Base-by-base conservation (phyloP, 2,329 filamentous ascomycete species). In the Penicillium crustosum region DNA sequence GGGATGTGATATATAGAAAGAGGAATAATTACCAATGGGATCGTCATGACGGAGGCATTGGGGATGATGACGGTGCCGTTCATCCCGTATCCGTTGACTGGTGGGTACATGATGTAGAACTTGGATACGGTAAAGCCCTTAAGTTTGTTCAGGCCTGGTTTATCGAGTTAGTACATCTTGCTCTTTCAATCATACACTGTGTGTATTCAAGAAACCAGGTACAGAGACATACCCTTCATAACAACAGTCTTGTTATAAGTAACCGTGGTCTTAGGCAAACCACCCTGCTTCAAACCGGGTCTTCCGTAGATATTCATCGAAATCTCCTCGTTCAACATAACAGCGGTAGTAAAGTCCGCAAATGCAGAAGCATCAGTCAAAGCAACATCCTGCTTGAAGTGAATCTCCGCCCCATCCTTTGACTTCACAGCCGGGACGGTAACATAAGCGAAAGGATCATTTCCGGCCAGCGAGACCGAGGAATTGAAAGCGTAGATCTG, bases 21-120 rank as follows among this genome's bases (percentile, higher is more conserved):
- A n/a, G 13, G 12, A 12, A 10, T 25, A 17, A 10, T 27, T 71
- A 78, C 76, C 77, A 87, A 76, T 43, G 75, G 72, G 55, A 86
- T 72, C 5, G 80, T 83, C 72, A 86, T 75, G 54, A 84, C 77
- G 2, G 83, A 83, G 0, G 84, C 84, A 68, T 87, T 88, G 58
- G 84, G 84, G 49, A 88, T 83, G 60, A 70, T 75, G 47, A 84
- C 80, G 13, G 73, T 78, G 64, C 82, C 85, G 23, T 78, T 68
- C 65, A 85, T 77, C 69, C 86, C 87, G 57, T 78, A 77, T 45
- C 78, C 79, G 61, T 82, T 79, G 27, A 71, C 57, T 1, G 68
- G 56, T 33, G 69, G 71, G 9, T 73, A 67, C 55, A 81, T 71
- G 62, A 85, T 75, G 36, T 74, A 73, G 66, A 84, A 77, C 33